phyloP scores from a whole-genome alignment of 202 grass and related monocot species.

The Brachypodium distachyon region DNA sequence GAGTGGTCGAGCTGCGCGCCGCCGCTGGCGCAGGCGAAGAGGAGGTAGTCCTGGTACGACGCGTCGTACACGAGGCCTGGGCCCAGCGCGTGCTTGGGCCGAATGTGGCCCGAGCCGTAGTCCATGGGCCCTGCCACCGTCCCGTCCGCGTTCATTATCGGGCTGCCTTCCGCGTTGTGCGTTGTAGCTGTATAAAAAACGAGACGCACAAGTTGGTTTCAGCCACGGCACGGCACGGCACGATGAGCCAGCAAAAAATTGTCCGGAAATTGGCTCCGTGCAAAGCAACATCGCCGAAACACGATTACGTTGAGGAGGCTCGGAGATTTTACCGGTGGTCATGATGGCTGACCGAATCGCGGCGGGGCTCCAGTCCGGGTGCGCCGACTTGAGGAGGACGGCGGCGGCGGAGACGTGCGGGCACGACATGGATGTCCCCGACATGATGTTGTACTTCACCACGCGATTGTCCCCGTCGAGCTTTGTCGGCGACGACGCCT shows the following conservation, averaged over 20 bases:
- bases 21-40: constrained; percentile 56
- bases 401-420: constrained; percentile 75
- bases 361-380: constrained; percentile 78
- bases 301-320: neutral
- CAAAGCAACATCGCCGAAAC: neutral
- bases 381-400: constrained; percentile 50
- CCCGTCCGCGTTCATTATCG: constrained; percentile 45
- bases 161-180: constrained; percentile 34
- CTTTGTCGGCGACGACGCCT: constrained; percentile 82
- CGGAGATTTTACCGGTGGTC: constrained; percentile 59
- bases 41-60: constrained; percentile 70
- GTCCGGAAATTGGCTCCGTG: too few relatives aligned
- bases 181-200: constrained; percentile 27
- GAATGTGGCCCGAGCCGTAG: constrained; percentile 66
- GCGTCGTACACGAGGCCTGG: constrained; percentile 87
- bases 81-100: constrained; percentile 65
- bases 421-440: constrained; percentile 92
- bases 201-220: neutral
- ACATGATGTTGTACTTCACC: constrained; percentile 80
- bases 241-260: too few relatives aligned
- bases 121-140: constrained; percentile 48
- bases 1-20: constrained; percentile 50
- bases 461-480: constrained; percentile 63
- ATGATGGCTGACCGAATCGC: constrained; percentile 84
- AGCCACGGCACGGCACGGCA: too few relatives aligned